phyloP scores from a whole-genome alignment of 1,139 yeast species.

The Pichia sp. region DNA sequence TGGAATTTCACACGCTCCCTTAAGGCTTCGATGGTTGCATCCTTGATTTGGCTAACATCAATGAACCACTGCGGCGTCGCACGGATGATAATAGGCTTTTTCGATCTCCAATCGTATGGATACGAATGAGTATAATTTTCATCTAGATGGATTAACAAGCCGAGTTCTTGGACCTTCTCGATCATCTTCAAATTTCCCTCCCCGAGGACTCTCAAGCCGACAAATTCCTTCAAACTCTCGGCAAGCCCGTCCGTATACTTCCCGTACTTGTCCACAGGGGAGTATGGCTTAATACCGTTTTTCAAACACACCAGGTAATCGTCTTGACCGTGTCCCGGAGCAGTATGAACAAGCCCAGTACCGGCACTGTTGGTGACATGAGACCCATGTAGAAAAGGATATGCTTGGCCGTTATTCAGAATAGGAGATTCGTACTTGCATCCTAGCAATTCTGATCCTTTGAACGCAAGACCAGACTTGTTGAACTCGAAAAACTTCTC shows the following conservation, averaged over 20 bases:
- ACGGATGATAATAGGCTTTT: slow-evolving; percentile 89
- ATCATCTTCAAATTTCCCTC: slow-evolving; percentile 52
- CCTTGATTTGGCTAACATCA: slow-evolving; percentile 71
- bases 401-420: slow-evolving; percentile 23
- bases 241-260: slow-evolving; percentile 50
- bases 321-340: slow-evolving; percentile 97
- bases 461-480: slow-evolving; percentile 27
- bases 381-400: slow-evolving; percentile 70
- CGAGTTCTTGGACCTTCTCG: slow-evolving; percentile 39
- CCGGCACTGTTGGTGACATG: slow-evolving; percentile 84
- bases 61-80: slow-evolving; percentile 98
- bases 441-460: slow-evolving; percentile 47
- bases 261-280: slow-evolving; percentile 80
- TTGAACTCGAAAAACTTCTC: slow-evolving; percentile 9
- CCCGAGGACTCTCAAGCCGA: slow-evolving; percentile 58
- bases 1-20: slow-evolving; percentile 56
- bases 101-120: slow-evolving; percentile 97
- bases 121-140: slow-evolving; percentile 70
- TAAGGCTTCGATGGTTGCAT: slow-evolving; percentile 56
- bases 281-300: slow-evolving; percentile 54
- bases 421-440: slow-evolving; percentile 57
- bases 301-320: slow-evolving; percentile 72
- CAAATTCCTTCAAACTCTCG: slow-evolving; percentile 40
- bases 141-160: slow-evolving; percentile 49
- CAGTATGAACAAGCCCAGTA: slow-evolving; percentile 94